Evolutionary conservation across 2,329 filamentous ascomycete species (phyloP).

Genomic region (Claviceps fusiformis): DNA sequence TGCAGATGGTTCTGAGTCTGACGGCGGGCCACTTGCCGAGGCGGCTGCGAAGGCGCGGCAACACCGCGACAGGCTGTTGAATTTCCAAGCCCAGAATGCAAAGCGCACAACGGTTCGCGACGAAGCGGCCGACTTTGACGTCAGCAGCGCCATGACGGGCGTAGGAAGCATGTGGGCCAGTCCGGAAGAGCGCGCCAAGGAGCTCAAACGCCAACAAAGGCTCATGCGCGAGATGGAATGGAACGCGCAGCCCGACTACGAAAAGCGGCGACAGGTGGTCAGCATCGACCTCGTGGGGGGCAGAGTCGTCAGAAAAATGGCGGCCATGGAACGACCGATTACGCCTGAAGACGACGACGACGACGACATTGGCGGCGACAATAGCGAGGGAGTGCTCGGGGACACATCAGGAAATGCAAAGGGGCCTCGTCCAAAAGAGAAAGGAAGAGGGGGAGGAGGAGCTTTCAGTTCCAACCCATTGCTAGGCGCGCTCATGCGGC

Average conservation of each 20-base stretch:
- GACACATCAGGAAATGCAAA: constrained; percentile 23
- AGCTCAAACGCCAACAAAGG: constrained; percentile 77
- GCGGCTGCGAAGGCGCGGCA: constrained; percentile 57
- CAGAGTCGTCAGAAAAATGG: constrained; percentile 62
- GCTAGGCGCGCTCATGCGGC: constrained; percentile 50
- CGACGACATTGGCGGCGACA: constrained; percentile 22
- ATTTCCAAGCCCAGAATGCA: constrained; percentile 77
- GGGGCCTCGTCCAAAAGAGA: not conserved
- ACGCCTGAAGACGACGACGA: constrained; percentile 30
- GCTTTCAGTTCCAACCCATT: constrained; percentile 59
- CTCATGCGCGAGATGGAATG: constrained; percentile 75
- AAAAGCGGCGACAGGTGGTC: constrained; percentile 73
- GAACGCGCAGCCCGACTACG: constrained; percentile 72
- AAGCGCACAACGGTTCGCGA: constrained; percentile 73
- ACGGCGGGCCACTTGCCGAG: constrained; percentile 29
- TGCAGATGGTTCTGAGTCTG: constrained; percentile 10
- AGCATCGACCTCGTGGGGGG: constrained; percentile 71
- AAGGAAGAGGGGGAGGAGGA: constrained; percentile 26
- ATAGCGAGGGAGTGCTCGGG: constrained; percentile 18
- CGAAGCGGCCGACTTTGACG: constrained; percentile 57
- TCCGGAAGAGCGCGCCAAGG: constrained; percentile 67
- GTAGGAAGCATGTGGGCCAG: constrained; percentile 60
- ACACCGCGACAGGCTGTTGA: constrained; percentile 68
- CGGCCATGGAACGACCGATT: constrained; percentile 43
- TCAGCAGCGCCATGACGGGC: constrained; percentile 29